Evolutionary conservation across 352 stramenopile genomes (phyloP).

Genomic region (Blastocystis sp.): DNA sequence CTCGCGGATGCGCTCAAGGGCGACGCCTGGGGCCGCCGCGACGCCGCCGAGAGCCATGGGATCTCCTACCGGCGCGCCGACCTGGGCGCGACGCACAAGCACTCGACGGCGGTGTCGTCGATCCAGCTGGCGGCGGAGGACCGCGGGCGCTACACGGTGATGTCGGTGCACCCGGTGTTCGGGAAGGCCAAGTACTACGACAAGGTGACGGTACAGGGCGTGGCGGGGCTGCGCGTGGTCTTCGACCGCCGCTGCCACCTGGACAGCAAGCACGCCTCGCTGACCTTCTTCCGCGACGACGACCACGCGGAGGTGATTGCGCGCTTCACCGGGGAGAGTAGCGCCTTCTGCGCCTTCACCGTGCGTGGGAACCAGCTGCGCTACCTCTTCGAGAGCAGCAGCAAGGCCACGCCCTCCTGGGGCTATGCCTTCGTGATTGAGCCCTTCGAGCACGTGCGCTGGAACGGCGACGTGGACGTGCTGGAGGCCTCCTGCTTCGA

Average conservation of each 20-base stretch:
- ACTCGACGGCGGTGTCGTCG: not conserved
- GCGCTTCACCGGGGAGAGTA: not conserved
- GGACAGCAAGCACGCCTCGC: not conserved
- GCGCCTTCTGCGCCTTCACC: slow-evolving; percentile 17
- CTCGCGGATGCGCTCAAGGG: not conserved
- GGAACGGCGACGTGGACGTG: slow-evolving; percentile 41
- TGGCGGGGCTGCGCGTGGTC: slow-evolving; percentile 27
- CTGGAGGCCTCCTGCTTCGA: slow-evolving; percentile 27
- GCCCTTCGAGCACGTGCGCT: slow-evolving; percentile 41
- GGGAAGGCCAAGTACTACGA: slow-evolving; percentile 34
- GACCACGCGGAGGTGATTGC: slow-evolving; percentile 34
- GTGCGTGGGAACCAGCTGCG: slow-evolving; percentile 37
- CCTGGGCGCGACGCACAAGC: not conserved
- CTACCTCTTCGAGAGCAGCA: slow-evolving; percentile 16
- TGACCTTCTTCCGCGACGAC: slow-evolving; percentile 54
- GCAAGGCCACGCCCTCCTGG: not conserved
- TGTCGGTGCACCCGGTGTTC: slow-evolving; percentile 45
- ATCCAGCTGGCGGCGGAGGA: slow-evolving; percentile 19
- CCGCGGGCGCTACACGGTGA: not conserved
- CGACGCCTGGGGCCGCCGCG: not conserved
- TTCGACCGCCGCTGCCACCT: slow-evolving; percentile 39
- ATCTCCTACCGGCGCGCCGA: not conserved
- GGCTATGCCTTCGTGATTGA: slow-evolving; percentile 54
- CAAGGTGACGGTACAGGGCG: slow-evolving; percentile 11
- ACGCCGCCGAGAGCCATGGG: not conserved